Percentiles rank a stretch among this genome's conserved stretches.
Conservation (phyloP, 345 rosid species). For the Sonneratia alba region DNA sequence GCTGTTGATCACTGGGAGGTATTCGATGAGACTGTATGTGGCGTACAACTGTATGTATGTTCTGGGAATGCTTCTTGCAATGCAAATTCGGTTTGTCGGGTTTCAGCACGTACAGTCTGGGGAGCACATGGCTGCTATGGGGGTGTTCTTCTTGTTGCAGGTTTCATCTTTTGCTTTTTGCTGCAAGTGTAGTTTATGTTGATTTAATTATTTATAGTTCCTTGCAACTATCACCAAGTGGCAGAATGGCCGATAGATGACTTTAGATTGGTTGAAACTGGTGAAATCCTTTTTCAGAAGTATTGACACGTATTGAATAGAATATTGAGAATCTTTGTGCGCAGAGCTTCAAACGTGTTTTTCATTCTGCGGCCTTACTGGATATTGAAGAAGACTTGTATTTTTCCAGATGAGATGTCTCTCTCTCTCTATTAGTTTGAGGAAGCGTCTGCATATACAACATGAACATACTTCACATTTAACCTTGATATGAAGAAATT, state of each 20-base stretch:
- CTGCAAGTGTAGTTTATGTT: neutral
- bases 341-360: neutral
- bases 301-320: neutral
- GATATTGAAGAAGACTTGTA: neutral
- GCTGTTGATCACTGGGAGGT: constrained; percentile 81
- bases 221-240: neutral
- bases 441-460: neutral
- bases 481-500: neutral
- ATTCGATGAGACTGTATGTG: constrained; percentile 84
- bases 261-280: neutral
- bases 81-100: constrained; percentile 98
- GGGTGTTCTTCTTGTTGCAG: constrained; percentile 94
- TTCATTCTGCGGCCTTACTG: neutral
- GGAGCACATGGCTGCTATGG: constrained; percentile 99
- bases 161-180: constrained; percentile 18
- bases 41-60: constrained; percentile 89
- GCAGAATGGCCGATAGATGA: neutral
- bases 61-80: constrained; percentile 93
- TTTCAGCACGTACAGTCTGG: constrained; percentile 99
- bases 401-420: neutral
- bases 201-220: neutral
- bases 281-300: too few species aligned
- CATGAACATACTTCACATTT: neutral
- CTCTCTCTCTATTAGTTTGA: neutral
- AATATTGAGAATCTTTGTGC: neutral